phyloP scores from a whole-genome alignment of 345 rosid genomes.

The Moringa oleifera region DNA sequence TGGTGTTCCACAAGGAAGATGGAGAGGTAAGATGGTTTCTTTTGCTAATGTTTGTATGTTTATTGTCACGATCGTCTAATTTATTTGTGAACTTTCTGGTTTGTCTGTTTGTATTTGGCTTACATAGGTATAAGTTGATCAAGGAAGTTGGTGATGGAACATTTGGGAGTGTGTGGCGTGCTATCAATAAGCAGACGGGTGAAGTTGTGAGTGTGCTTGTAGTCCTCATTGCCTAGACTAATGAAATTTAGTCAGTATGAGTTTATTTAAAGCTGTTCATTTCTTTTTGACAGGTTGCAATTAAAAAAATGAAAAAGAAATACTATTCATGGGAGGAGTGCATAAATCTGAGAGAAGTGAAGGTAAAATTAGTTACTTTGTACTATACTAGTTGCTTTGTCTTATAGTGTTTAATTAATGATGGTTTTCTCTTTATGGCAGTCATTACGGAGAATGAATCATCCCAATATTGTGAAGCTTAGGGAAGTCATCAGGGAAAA shows the following conservation, averaged over 20 bases:
- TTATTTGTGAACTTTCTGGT: too few relatives aligned
- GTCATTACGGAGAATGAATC: slow-evolving; percentile 86
- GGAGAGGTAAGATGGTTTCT: slow-evolving; percentile 66
- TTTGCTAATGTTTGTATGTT: background rate
- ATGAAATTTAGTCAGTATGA: background rate
- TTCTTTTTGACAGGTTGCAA: slow-evolving; percentile 62
- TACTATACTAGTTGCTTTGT: background rate
- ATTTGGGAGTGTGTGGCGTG: slow-evolving; percentile 93
- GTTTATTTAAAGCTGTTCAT: too few relatives aligned
- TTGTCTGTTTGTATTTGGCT: slow-evolving; percentile 4
- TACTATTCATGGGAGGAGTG: slow-evolving; percentile 96
- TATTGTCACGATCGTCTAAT: background rate
- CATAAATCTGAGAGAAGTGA: slow-evolving; percentile 87
- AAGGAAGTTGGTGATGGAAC: slow-evolving; percentile 98
- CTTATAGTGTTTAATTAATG: background rate
- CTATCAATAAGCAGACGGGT: slow-evolving; percentile 68
- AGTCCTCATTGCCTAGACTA: background rate
- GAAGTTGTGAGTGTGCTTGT: slow-evolving; percentile 63
- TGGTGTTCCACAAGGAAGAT: slow-evolving; percentile 37
- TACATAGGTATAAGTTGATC: slow-evolving; percentile 65
- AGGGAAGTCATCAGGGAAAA: slow-evolving; percentile 93
- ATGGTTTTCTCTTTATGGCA: slow-evolving; percentile 21
- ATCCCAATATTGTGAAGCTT: slow-evolving; percentile 94
- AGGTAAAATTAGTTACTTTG: slow-evolving; percentile 37
- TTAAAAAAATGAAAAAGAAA: slow-evolving; percentile 95